These are phyloP conservation scores for Penicillium sclerotigenum DNA, from an alignment of 2,329 filamentous ascomycete species.

Conservation along the genomic window DNA sequence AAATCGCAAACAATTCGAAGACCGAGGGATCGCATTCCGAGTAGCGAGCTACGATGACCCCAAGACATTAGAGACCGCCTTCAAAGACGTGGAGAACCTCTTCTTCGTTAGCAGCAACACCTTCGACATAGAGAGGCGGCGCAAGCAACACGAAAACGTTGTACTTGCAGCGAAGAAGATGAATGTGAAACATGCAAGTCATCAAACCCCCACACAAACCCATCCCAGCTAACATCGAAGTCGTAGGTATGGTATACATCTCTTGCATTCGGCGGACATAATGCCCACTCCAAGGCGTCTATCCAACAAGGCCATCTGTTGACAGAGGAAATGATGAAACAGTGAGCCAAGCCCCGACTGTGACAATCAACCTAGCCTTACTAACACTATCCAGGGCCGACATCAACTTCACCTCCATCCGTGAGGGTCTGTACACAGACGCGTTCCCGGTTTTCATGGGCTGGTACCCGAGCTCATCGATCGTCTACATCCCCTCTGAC, in stretches of 20 bases:
- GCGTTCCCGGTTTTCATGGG: slow-evolving; percentile 58
- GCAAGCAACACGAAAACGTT: slow-evolving; percentile 49
- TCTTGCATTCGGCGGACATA: slow-evolving; percentile 53
- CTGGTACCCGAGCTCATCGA: slow-evolving; percentile 37
- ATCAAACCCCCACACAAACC: slow-evolving; percentile 47
- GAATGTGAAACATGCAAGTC: slow-evolving; percentile 50
- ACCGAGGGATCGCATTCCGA: slow-evolving; percentile 50
- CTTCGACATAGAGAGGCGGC: slow-evolving; percentile 48
- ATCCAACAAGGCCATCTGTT: slow-evolving; percentile 60
- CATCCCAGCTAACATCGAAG: slow-evolving; percentile 39
- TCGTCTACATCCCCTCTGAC: slow-evolving; percentile 37
- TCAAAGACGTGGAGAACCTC: slow-evolving; percentile 52
- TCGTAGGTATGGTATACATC: slow-evolving; percentile 57
- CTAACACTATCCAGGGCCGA: slow-evolving; percentile 28
- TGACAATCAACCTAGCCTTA: neutral
- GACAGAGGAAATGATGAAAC: slow-evolving; percentile 53
- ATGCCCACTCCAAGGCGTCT: slow-evolving; percentile 42
- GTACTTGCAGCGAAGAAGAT: slow-evolving; percentile 53
- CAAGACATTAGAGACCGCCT: slow-evolving; percentile 47
- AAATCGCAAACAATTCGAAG: slow-evolving; percentile 37
- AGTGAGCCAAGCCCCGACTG: slow-evolving; percentile 21
- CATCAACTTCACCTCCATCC: slow-evolving; percentile 53
- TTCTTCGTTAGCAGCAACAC: slow-evolving; percentile 58
- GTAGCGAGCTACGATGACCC: slow-evolving; percentile 52
- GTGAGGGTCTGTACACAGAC: slow-evolving; percentile 60